A percentile compares a stretch with the other conserved stretches of the same genome.
These are phyloP conservation scores for Solanum aculeatissimum DNA, from an alignment of 305 asterid species.

Conservation along the genomic window DNA sequence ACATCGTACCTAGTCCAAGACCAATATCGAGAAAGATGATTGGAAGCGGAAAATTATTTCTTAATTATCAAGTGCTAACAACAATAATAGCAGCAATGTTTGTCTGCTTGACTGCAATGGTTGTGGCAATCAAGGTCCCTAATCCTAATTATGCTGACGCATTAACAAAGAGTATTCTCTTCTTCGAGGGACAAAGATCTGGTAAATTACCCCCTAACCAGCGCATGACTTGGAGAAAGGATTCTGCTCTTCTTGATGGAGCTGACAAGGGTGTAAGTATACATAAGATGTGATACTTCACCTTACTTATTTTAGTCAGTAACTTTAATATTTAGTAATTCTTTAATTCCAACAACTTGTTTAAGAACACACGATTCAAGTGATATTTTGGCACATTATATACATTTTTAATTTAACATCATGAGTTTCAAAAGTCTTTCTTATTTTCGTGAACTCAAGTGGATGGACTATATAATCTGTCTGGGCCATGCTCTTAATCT, in stretches of 20 bases:
- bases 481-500: neutral
- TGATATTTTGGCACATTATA: neutral
- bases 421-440: neutral
- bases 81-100: neutral
- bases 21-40: neutral
- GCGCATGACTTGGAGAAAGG: constrained; percentile 32
- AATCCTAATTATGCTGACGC: constrained; percentile 50
- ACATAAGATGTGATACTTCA: neutral
- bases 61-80: neutral
- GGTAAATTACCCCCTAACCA: constrained; percentile 35
- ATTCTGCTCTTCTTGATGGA: constrained; percentile 33
- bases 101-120: neutral
- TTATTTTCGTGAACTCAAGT: neutral
- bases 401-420: neutral
- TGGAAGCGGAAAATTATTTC: neutral
- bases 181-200: constrained; percentile 44
- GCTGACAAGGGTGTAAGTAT: constrained; percentile 19
- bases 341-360: neutral
- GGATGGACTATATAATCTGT: neutral
- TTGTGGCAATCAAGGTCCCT: constrained; percentile 6
- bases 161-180: constrained; percentile 37
- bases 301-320: neutral
- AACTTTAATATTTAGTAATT: neutral
- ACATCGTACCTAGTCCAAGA: neutral
- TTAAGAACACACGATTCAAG: neutral